Evolutionary conservation across 2,329 filamentous ascomycete genomes (phyloP), one percentile per base, ranked within the genome.

Genomic region (Aspergillus amoenus): DNA sequence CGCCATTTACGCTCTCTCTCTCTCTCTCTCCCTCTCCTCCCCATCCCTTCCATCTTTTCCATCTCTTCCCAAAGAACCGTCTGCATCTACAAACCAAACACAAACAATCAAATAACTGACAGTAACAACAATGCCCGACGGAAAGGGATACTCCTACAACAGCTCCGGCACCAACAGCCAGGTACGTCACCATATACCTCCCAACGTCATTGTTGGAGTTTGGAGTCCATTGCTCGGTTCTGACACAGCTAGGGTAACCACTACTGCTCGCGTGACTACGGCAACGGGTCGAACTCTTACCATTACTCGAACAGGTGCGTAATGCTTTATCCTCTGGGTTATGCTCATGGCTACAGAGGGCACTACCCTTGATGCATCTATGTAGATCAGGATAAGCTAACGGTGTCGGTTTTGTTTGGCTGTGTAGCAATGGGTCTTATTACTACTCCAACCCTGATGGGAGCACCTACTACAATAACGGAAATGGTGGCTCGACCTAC

Each of bases 371-470:
- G 12, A 4, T 8, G 6, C 3, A n/a, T 3, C 34, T 37, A n/a
- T 13, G 15, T 37, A n/a, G 34, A n/a, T 37, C 34, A 37, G 13
- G 34, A 37, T n/a, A 13, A 2, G 27, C 24, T 42, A 17, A 40
- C 37, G 5, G 18, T 3, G n/a, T 27, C 11, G 13, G 9, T 34
- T 13, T 12, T 13, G 13, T 8, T n/a, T 3, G 3, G 21, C 3
- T 3, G 3, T 24, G 2, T 42, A 84, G 81, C 21, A 68, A 89
- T 64, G 86, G 87, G 39, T 88, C 85, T 1, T 90, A 90, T 79
- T 89, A 90, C 77, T 90, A 90, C 75, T 83, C 81, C 69, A 90
- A 90, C 75, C 74, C 85, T 45, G 82, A 88, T 61, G 85, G 86
- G 13, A 88, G 83, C 67, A 87, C 83, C 40, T 90, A 90, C 76